Evolutionary conservation across 805 yeast genomes (phyloP).

Genomic region (Zygoascus biomembranicola): DNA sequence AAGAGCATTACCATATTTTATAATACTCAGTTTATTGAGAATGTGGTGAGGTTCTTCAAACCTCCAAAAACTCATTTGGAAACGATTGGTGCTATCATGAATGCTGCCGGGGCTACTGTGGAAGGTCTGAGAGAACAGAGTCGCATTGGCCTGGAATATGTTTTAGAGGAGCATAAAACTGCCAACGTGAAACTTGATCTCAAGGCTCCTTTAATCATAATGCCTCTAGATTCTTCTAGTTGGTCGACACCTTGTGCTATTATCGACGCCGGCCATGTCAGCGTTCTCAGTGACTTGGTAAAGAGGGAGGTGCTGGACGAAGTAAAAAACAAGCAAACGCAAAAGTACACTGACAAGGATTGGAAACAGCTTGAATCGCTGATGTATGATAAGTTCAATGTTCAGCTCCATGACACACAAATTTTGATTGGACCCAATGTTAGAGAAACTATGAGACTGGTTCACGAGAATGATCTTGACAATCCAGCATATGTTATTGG

Average conservation of each 20-base stretch:
- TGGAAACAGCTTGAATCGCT: slow-evolving; percentile 67
- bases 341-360: slow-evolving; percentile 51
- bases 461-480: slow-evolving; percentile 36
- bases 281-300: slow-evolving; percentile 71
- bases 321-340: slow-evolving; percentile 51
- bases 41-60: slow-evolving; percentile 63
- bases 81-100: slow-evolving; percentile 82
- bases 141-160: slow-evolving; percentile 84
- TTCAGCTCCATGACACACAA: slow-evolving; percentile 78
- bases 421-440: slow-evolving; percentile 78
- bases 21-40: slow-evolving; percentile 76
- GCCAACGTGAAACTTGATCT: slow-evolving; percentile 76
- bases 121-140: slow-evolving; percentile 88
- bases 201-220: slow-evolving; percentile 84
- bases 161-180: slow-evolving; percentile 91
- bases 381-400: slow-evolving; percentile 82
- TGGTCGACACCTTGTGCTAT: slow-evolving; percentile 85
- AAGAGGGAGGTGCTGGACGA: slow-evolving; percentile 59
- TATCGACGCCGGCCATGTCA: slow-evolving; percentile 92
- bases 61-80: slow-evolving; percentile 83
- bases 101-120: slow-evolving; percentile 91
- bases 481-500: slow-evolving; percentile 62
- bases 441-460: slow-evolving; percentile 64
- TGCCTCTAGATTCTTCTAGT: slow-evolving; percentile 73
- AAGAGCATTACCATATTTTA: slow-evolving; percentile 86